These are phyloP conservation scores for Helianthus tuberosus DNA, from an alignment of 129 eudicot species.

Conservation along the genomic window DNA sequence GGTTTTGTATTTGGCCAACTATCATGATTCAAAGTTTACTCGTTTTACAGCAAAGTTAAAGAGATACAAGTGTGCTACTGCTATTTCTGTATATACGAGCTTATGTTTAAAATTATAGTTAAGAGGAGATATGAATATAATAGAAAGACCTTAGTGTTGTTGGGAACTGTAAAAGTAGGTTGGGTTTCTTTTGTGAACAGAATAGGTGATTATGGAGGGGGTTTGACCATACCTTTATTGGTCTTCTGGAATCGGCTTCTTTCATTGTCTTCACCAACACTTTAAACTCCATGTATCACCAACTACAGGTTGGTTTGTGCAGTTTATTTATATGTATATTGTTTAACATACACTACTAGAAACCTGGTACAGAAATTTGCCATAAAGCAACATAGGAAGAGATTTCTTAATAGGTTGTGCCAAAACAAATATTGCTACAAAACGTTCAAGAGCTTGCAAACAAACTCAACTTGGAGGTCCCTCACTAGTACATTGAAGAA, in stretches of 20 bases:
- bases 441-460: too few species aligned
- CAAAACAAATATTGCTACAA: too few species aligned
- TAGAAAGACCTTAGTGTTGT: constrained; percentile 40
- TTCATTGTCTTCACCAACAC: constrained; percentile 46
- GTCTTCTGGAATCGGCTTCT: constrained; percentile 36
- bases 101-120: background rate
- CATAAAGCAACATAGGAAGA: background rate
- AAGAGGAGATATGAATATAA: background rate
- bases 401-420: too few species aligned
- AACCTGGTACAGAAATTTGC: too few species aligned
- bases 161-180: constrained; percentile 55
- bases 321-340: too few species aligned
- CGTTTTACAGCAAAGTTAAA: background rate
- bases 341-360: too few species aligned
- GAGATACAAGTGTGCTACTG: background rate
- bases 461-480: background rate
- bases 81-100: too few species aligned
- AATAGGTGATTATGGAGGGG: constrained; percentile 52
- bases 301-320: constrained; percentile 22
- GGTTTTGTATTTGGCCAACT: constrained; percentile 16
- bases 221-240: constrained; percentile 69
- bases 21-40: background rate
- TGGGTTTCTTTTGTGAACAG: constrained; percentile 49
- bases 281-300: constrained; percentile 57
- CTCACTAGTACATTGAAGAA: background rate